phyloP scores from a whole-genome alignment of 345 rosid species.

The Noccaea bulbosa region DNA sequence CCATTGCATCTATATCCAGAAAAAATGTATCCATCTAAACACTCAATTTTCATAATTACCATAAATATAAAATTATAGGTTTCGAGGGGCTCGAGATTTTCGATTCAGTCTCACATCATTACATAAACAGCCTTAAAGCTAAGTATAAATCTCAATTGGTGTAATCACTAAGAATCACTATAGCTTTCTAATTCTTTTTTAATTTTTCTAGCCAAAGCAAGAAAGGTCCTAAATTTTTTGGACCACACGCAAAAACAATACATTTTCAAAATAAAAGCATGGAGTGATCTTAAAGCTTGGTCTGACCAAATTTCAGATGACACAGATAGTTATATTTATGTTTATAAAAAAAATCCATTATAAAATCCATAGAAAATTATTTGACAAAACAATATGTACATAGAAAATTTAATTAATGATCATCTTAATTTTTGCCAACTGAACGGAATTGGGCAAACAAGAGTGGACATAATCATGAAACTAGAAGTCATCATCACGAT shows the following conservation, averaged over 20 bases:
- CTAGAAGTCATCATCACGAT: constrained; percentile 30
- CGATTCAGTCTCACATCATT: constrained; percentile 40
- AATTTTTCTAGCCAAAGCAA: constrained; percentile 19
- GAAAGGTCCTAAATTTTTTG: constrained; percentile 10
- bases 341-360: too few relatives aligned
- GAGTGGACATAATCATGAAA: constrained; percentile 41
- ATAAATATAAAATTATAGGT: constrained; percentile 32
- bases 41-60: constrained; percentile 30
- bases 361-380: background rate
- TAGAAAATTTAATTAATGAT: background rate
- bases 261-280: constrained; percentile 27
- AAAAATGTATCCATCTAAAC: background rate
- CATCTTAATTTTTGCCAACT: constrained; percentile 1
- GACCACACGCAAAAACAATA: constrained; percentile 37
- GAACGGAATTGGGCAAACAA: constrained; percentile 6
- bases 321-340: background rate
- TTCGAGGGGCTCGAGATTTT: constrained; percentile 44
- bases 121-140: constrained; percentile 46
- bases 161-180: constrained; percentile 43
- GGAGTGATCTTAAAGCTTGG: constrained; percentile 42
- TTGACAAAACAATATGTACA: background rate
- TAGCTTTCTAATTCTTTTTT: constrained; percentile 33
- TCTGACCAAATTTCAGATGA: constrained; percentile 35
- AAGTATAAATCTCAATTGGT: constrained; percentile 38
- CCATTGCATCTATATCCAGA: background rate